Percentiles rank a stretch among this genome's conserved stretches.
Evolutionary conservation across 352 stramenopile genomes (phyloP).

Genomic region (Ophiocytium majus): DNA sequence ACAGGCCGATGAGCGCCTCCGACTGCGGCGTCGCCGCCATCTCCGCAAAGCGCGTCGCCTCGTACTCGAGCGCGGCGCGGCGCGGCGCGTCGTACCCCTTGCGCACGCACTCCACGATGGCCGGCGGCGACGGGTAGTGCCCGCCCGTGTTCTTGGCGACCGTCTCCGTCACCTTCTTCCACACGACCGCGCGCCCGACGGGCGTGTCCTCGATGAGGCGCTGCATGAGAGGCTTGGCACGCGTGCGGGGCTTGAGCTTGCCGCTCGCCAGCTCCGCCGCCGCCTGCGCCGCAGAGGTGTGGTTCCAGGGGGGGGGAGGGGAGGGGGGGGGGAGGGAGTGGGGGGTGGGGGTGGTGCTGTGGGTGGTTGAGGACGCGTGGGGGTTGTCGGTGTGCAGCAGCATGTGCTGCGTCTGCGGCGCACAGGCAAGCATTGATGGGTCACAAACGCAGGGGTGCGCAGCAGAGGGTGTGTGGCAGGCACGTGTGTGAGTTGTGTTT

Average conservation of each 20-base stretch:
- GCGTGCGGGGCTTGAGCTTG: slow-evolving; percentile 77
- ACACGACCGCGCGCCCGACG: slow-evolving; percentile 83
- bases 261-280: slow-evolving; percentile 74
- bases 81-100: slow-evolving; percentile 47
- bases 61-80: slow-evolving; percentile 71
- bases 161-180: slow-evolving; percentile 84
- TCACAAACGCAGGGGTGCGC: no score
- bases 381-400: no score
- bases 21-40: slow-evolving; percentile 89
- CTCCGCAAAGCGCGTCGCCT: slow-evolving; percentile 90
- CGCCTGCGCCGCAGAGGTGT: slow-evolving; percentile 11
- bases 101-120: slow-evolving; percentile 84
- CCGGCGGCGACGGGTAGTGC: slow-evolving; percentile 90
- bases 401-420: no score
- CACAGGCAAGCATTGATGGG: no score
- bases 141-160: slow-evolving; percentile 93
- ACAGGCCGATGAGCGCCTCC: slow-evolving; percentile 93
- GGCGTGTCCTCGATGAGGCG: slow-evolving; percentile 88
- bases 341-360: no score
- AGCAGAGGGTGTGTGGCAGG: no score
- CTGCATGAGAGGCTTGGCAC: slow-evolving; percentile 79
- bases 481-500: no score
- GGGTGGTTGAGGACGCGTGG: no score
- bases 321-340: no score
- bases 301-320: no score